Evolutionary conservation across 2,329 filamentous ascomycete species (phyloP).

Genomic region (Penicillium sp.): DNA sequence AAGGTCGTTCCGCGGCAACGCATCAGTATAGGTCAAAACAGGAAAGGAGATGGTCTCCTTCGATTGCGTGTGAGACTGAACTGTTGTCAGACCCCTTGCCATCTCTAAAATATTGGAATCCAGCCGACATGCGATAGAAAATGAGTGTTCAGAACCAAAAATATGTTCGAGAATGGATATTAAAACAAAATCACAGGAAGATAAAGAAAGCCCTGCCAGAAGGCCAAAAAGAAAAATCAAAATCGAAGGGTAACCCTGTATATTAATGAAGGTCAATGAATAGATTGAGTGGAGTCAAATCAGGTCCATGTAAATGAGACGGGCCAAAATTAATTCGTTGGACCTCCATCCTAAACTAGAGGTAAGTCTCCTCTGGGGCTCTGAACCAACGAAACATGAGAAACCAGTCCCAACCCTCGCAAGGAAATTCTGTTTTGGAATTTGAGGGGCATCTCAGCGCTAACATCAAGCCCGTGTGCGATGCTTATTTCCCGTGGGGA

Average conservation of each 20-base stretch:
- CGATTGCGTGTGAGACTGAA: slow-evolving; percentile 30
- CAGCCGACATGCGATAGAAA: slow-evolving; percentile 8
- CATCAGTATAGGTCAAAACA: slow-evolving; percentile 33
- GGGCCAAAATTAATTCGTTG: slow-evolving; percentile 5
- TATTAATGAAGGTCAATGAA: slow-evolving; percentile 17
- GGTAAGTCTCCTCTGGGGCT: neutral
- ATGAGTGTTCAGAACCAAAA: neutral
- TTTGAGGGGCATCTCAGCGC: slow-evolving; percentile 9
- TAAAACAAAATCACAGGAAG: slow-evolving; percentile 24
- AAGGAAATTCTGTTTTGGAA: neutral
- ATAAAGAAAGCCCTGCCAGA: slow-evolving; percentile 41
- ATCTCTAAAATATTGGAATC: slow-evolving; percentile 21
- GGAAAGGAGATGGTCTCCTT: slow-evolving; percentile 33
- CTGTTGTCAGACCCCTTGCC: slow-evolving; percentile 30
- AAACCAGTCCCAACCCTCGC: neutral
- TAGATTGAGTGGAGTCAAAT: slow-evolving; percentile 19
- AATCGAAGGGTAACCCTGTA: slow-evolving; percentile 1
- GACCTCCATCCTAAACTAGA: neutral
- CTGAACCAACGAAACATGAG: slow-evolving; percentile 2
- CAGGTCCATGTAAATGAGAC: slow-evolving; percentile 21
- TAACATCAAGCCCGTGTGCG: slow-evolving; percentile 10
- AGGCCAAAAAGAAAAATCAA: slow-evolving; percentile 23
- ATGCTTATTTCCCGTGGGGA: slow-evolving; percentile 25
- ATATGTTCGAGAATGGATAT: slow-evolving; percentile 12
- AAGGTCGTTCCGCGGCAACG: slow-evolving; percentile 32